Conservation (phyloP, 1,284 basidiomycete genomes). For the Phellinidium pouzarii region DNA sequence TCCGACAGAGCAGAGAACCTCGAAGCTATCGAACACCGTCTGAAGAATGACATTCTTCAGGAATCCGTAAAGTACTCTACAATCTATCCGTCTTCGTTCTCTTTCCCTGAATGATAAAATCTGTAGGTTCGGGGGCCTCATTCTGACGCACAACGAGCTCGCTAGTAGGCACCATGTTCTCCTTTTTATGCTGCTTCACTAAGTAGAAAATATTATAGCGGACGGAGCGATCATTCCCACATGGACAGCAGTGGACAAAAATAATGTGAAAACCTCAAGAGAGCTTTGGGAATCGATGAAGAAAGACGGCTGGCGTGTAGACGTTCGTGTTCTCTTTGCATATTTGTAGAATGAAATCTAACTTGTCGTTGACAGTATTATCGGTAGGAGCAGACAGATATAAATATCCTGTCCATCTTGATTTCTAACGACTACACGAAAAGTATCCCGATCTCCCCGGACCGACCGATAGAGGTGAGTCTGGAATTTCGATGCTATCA, state of each 20-base stretch:
- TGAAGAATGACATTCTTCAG: slow-evolving; percentile 91
- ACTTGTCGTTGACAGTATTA: slow-evolving; percentile 42
- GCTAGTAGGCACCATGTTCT: slow-evolving; percentile 36
- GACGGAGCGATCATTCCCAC: slow-evolving; percentile 85
- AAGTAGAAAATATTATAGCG: slow-evolving; percentile 39
- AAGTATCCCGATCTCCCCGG: slow-evolving; percentile 90
- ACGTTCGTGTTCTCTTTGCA: slow-evolving; percentile 41
- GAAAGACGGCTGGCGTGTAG: slow-evolving; percentile 83
- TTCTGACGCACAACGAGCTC: slow-evolving; percentile 91
- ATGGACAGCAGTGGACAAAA: slow-evolving; percentile 88
- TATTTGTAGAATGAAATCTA: slow-evolving; percentile 1
- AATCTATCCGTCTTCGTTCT: slow-evolving; percentile 3
- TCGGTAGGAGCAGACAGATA: slow-evolving; percentile 36
- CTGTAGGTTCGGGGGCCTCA: slow-evolving; percentile 76
- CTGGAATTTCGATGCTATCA: slow-evolving; percentile 15
- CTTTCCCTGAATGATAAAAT: slow-evolving; percentile 10
- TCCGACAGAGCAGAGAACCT: slow-evolving; percentile 93
- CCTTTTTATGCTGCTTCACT: not conserved
- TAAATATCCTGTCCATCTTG: not conserved
- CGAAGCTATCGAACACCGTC: slow-evolving; percentile 87
- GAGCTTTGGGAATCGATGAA: slow-evolving; percentile 85
- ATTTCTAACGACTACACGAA: slow-evolving; percentile 2
- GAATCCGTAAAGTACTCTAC: slow-evolving; percentile 69
- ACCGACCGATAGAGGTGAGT: slow-evolving; percentile 74
- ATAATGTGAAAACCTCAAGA: slow-evolving; percentile 80